A percentile compares a stretch with the other conserved stretches of the same genome.
Evolutionary conservation across 345 rosid species (phyloP).

Genomic region (Populus deltoides): DNA sequence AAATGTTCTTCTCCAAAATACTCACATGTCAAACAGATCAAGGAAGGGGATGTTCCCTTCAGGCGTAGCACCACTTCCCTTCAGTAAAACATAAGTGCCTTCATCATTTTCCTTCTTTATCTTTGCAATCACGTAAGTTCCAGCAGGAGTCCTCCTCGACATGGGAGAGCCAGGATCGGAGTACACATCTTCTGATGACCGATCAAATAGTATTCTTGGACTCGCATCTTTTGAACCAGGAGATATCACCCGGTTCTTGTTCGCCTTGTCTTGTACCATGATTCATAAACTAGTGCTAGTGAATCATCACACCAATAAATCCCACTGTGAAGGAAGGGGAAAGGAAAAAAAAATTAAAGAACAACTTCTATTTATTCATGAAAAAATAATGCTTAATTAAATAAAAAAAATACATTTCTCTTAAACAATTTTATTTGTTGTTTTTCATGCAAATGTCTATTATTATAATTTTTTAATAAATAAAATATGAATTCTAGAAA

Average conservation of each 20-base stretch:
- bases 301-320: slow-evolving; percentile 96
- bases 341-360: slow-evolving; percentile 10
- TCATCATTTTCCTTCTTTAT: slow-evolving; percentile 71
- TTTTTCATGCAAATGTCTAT: too few species aligned
- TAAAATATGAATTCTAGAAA: too few species aligned
- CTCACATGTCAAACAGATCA: slow-evolving; percentile 97
- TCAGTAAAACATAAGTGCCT: slow-evolving; percentile 63
- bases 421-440: too few species aligned
- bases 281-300: slow-evolving; percentile 84
- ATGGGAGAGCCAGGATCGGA: slow-evolving; percentile 99
- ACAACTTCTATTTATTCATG: background rate
- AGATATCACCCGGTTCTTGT: slow-evolving; percentile 86
- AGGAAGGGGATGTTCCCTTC: slow-evolving; percentile 97
- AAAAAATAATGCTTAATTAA: background rate
- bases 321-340: slow-evolving; percentile 48
- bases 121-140: slow-evolving; percentile 83
- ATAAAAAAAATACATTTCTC: too few species aligned
- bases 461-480: too few species aligned
- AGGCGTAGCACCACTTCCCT: slow-evolving; percentile 95
- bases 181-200: slow-evolving; percentile 96
- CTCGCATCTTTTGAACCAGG: slow-evolving; percentile 62
- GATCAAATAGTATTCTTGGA: slow-evolving; percentile 82
- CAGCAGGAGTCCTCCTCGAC: slow-evolving; percentile 75
- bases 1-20: slow-evolving; percentile 11
- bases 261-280: slow-evolving; percentile 93